Conservation (phyloP, 2,329 filamentous ascomycete genomes). For the Aspergillus neoniger region DNA sequence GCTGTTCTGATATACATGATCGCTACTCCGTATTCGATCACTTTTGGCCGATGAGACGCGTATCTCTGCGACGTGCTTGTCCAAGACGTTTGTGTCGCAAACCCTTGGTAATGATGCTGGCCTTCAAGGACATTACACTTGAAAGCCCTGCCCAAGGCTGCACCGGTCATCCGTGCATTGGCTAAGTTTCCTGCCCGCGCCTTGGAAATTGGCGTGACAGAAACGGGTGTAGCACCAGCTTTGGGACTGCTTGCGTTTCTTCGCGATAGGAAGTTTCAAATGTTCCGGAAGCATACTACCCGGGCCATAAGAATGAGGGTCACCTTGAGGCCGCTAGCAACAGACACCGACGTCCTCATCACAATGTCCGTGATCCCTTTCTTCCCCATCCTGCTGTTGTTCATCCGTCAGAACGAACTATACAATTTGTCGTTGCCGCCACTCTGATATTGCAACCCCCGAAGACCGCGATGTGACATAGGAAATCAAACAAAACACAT, state of each 20-base stretch:
- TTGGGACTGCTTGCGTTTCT: conserved; percentile 58
- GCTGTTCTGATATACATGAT: too few species aligned
- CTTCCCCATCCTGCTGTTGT: too few species aligned
- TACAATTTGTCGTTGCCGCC: too few species aligned
- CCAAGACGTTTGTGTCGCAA: conserved; percentile 57
- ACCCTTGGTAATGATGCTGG: conserved; percentile 56
- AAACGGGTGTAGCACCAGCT: conserved; percentile 32
- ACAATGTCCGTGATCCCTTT: too few species aligned
- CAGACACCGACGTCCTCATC: too few species aligned
- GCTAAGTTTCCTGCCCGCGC: conserved; percentile 34
- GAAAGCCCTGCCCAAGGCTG: conserved; percentile 50
- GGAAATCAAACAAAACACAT: conserved; percentile 58
- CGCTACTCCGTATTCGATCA: too few species aligned
- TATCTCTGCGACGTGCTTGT: conserved; percentile 54
- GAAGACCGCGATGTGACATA: conserved; percentile 53
- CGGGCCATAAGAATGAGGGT: conserved; percentile 57
- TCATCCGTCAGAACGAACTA: too few species aligned
- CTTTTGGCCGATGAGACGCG: too few species aligned
- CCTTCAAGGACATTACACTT: conserved; percentile 57
- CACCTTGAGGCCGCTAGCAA: conserved; percentile 36
- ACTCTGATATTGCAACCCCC: too few species aligned
- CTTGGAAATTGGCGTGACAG: conserved; percentile 31
- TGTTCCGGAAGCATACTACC: conserved; percentile 58
- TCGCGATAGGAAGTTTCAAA: conserved; percentile 59
- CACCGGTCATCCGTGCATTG: conserved; percentile 37